Evolutionary conservation across 108 stramenopile species (phyloP).

Genomic region (Skeletonema grethae): DNA sequence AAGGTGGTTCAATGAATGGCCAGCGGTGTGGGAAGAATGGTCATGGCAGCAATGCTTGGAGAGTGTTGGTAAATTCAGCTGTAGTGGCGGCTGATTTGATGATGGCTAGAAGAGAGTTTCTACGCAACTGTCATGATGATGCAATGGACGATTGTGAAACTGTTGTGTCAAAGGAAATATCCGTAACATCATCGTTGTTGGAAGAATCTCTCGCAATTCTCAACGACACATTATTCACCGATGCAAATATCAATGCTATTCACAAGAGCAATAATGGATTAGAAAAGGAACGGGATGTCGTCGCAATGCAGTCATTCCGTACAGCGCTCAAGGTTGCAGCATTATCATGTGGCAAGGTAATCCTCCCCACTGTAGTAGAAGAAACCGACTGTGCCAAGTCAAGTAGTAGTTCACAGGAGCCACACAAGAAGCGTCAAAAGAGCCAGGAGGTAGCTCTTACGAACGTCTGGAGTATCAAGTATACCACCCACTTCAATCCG

Average conservation of each 20-base stretch:
- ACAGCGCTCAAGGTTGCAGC: slow-evolving; percentile 39
- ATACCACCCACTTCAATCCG: slow-evolving; percentile 19
- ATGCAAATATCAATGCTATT: background rate
- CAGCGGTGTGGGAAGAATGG: background rate
- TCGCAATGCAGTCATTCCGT: slow-evolving; percentile 44
- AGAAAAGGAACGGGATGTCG: slow-evolving; percentile 15
- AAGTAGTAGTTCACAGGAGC: background rate
- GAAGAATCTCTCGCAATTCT: slow-evolving; percentile 19
- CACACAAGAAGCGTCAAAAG: background rate
- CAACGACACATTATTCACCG: slow-evolving; percentile 18
- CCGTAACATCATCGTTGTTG: background rate
- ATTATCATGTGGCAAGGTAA: slow-evolving; percentile 31
- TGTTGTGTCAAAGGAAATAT: background rate
- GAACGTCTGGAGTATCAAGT: slow-evolving; percentile 15
- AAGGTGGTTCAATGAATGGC: background rate
- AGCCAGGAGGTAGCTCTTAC: background rate
- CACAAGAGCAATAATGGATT: background rate
- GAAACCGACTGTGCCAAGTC: background rate
- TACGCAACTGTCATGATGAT: background rate
- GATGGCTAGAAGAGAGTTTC: slow-evolving; percentile 7
- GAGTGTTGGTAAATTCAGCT: slow-evolving; percentile 31
- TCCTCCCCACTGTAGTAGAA: slow-evolving; percentile 25
- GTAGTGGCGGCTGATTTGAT: slow-evolving; percentile 28
- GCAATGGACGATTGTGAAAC: background rate
- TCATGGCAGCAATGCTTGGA: slow-evolving; percentile 26